Evolutionary conservation across 2,329 filamentous ascomycete species (phyloP), one percentile per base, ranked within the genome.

Genomic region (Macroventuria anomochaeta): DNA sequence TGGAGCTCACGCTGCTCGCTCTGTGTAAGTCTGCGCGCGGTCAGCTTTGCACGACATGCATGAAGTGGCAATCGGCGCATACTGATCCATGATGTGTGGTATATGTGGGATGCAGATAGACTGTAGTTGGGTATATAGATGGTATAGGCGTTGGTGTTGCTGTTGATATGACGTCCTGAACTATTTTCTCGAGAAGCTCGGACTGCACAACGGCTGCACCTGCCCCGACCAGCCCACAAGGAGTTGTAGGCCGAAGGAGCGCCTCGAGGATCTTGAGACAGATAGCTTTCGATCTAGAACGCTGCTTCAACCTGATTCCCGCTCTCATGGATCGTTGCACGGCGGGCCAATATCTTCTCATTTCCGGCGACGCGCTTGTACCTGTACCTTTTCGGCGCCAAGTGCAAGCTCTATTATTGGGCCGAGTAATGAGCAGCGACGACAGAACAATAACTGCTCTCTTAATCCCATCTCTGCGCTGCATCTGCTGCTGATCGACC

Each of bases 1-100:
- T 96, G 89, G 74, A 99, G 89, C 83, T 95, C 91, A 80, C 91
- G 90, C 82, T 96, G 90, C 83, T 97, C 93, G 69, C 86, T 77
- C 69, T 83, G 75, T 66, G 85, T 90, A 75, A 96, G 88, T 67
- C 87, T 89, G 69, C 42, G 15, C 7, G 38, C 25, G 40, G 51
- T 69, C 58, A 67, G 62, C 47, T 49, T 42, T 23, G 38, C 32
- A 36, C 20, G 3, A 7, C 20, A 3, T 17, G 2, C 46, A 28
- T 42, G 42, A 17, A 33, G 20, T 36, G 50, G n/a, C 6, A 12
- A 12, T 13, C 26, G 18, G 28, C 25, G 52, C 71, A 21, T 68
- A 76, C 75, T 70, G 67, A 34, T 77, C 75, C 75, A 77, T 76
- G 40, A 13, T 51, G 51, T 39, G 21, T 7, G 26, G 13, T 40